Percentiles rank a stretch among this genome's conserved stretches.
phyloP scores from a whole-genome alignment of 2,329 filamentous ascomycete genomes.

The Annulohypoxylon truncatum region DNA sequence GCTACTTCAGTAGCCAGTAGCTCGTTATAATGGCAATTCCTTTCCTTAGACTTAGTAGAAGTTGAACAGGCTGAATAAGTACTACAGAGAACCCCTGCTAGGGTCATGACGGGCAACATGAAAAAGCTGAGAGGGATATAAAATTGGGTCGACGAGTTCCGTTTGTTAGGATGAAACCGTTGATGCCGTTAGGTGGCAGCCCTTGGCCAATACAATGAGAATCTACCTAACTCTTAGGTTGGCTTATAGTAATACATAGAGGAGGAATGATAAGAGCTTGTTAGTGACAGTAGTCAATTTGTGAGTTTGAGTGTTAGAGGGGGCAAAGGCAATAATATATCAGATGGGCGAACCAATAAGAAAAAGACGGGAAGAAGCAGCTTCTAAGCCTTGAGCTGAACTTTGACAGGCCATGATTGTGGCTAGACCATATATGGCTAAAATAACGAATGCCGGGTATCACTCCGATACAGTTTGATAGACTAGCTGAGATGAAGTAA shows the following conservation, averaged over 20 bases:
- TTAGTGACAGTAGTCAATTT: background rate
- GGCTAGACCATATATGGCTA: constrained; percentile 44
- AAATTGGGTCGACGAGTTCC: background rate
- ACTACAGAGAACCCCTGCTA: constrained; percentile 14
- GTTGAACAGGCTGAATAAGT: constrained; percentile 8
- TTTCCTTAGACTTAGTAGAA: constrained; percentile 3
- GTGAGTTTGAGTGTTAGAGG: background rate
- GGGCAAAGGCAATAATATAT: constrained; percentile 17
- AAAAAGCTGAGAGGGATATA: background rate
- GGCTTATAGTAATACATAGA: background rate
- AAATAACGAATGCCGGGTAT: constrained; percentile 44
- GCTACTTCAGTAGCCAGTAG: constrained; percentile 34
- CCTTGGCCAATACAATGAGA: background rate
- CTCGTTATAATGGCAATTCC: constrained; percentile 11
- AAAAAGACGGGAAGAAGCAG: constrained; percentile 18
- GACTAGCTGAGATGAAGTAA: background rate
- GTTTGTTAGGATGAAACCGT: background rate
- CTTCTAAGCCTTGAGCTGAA: constrained; percentile 28
- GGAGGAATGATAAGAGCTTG: constrained; percentile 13
- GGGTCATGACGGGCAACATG: constrained; percentile 24
- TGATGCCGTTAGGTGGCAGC: background rate
- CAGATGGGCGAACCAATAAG: constrained; percentile 21
- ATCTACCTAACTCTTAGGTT: background rate
- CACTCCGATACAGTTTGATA: background rate
- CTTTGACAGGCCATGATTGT: constrained; percentile 32